phyloP scores from a whole-genome alignment of 257 asterid species.

The Cordia subcordata region DNA sequence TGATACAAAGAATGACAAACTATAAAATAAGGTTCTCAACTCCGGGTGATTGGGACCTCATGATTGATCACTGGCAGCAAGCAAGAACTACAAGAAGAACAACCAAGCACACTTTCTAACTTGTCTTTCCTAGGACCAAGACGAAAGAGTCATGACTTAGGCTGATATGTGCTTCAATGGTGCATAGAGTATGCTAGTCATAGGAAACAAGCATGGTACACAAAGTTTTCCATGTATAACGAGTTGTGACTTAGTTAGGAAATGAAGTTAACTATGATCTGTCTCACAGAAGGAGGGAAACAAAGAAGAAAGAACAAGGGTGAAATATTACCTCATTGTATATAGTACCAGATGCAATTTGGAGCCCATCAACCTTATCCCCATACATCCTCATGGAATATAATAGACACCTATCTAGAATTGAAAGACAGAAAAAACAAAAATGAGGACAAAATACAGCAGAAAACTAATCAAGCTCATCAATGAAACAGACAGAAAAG shows the following conservation, averaged over 20 bases:
- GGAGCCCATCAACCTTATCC: constrained; percentile 55
- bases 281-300: neutral
- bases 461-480: neutral
- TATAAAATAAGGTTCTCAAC: too few species aligned
- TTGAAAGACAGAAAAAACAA: constrained; percentile 2
- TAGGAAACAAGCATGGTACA: too few species aligned
- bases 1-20: too few species aligned
- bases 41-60: too few species aligned
- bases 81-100: neutral
- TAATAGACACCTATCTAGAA: constrained; percentile 72
- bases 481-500: neutral
- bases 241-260: too few species aligned
- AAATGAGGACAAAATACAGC: too few species aligned
- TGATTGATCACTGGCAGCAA: neutral
- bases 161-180: too few species aligned
- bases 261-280: neutral
- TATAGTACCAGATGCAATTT: constrained; percentile 90
- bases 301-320: neutral
- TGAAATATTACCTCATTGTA: constrained; percentile 63
- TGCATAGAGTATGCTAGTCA: too few species aligned
- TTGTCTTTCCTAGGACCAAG: too few species aligned
- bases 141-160: too few species aligned
- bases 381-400: constrained; percentile 91
- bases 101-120: neutral
- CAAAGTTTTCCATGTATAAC: too few species aligned